Percentiles rank a stretch among this genome's conserved stretches.
Conservation (phyloP, 2,329 filamentous ascomycete genomes). For the Fusarium equiseti region DNA sequence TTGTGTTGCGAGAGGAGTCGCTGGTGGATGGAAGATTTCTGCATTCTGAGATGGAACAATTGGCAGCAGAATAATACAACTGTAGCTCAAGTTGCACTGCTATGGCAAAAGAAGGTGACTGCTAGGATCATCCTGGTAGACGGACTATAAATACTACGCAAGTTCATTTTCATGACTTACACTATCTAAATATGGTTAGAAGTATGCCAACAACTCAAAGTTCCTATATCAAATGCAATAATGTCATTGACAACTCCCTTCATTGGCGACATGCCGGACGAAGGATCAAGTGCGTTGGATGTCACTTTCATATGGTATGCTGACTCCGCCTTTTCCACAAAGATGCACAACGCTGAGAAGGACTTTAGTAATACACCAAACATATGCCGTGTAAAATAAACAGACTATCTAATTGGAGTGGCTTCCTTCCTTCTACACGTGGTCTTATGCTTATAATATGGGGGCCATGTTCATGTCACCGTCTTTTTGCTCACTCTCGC, state of each 20-base stretch:
- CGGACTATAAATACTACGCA: background rate
- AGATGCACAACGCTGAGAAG: background rate
- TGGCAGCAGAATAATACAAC: background rate
- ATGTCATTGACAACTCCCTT: background rate
- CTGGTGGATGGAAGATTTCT: conserved; percentile 12
- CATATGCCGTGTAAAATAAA: background rate
- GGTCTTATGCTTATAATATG: background rate
- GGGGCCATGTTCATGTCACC: background rate
- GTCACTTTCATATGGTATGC: background rate
- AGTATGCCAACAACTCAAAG: background rate
- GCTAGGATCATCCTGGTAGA: background rate
- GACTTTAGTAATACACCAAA: background rate
- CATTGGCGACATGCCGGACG: background rate
- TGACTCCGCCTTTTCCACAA: background rate
- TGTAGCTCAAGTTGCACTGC: background rate
- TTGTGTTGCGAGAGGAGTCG: conserved; percentile 14
- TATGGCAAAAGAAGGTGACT: background rate
- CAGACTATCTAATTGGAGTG: background rate
- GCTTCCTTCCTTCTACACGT: background rate
- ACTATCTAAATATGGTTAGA: background rate
- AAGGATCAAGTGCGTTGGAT: background rate
- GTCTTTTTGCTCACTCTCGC: background rate
- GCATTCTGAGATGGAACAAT: background rate
- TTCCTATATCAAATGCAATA: background rate
- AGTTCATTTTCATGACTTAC: background rate